Conservation (phyloP, 345 rosid genomes). For the Brassica nigra region DNA sequence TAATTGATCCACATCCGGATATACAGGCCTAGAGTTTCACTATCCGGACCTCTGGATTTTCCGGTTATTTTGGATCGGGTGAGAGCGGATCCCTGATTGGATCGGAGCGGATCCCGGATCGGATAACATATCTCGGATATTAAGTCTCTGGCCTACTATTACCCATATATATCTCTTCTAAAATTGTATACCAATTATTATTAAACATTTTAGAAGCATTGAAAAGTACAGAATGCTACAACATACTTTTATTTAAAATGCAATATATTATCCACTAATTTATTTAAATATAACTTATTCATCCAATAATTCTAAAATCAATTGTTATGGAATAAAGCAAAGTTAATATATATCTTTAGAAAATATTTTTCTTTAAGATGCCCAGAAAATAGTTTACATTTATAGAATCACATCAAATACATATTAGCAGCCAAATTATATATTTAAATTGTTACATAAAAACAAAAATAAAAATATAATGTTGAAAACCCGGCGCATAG, state of each 20-base stretch:
- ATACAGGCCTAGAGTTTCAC: too few species aligned
- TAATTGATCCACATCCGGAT: too few species aligned
- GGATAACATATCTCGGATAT: too few species aligned
- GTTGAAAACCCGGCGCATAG: too few species aligned
- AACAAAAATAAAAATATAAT: too few species aligned
- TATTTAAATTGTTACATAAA: neutral
- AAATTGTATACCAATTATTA: neutral
- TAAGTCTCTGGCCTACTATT: neutral
- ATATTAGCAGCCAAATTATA: neutral
- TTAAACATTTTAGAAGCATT: neutral
- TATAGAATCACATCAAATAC: neutral
- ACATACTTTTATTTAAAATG: neutral
- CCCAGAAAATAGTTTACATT: neutral
- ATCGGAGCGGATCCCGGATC: too few species aligned
- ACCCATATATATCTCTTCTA: neutral
- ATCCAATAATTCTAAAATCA: neutral
- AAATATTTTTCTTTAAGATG: neutral
- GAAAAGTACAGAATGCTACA: neutral
- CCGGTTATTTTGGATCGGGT: too few species aligned
- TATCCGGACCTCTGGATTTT: too few species aligned
- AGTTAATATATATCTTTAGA: too few species aligned
- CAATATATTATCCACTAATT: neutral
- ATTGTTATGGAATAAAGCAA: neutral
- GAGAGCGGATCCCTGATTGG: too few species aligned
- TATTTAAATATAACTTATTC: neutral